Evolutionary conservation across 2,329 filamentous ascomycete genomes (phyloP), one percentile per base, ranked within the genome.

Genomic region (Colletotrichum chlorophyti): DNA sequence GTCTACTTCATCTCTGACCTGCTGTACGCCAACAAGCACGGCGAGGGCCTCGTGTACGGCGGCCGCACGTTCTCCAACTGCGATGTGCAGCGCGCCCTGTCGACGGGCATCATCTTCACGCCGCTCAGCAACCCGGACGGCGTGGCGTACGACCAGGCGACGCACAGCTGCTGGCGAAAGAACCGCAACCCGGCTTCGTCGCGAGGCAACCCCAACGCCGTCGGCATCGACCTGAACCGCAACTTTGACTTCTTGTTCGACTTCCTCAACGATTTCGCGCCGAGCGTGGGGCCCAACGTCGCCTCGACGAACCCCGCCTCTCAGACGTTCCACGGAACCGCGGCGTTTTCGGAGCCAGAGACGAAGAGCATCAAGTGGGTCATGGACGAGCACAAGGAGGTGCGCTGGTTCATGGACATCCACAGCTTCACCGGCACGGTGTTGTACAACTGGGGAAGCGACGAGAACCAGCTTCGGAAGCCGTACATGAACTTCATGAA

Each of bases 201-300:
- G 0, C 64, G 69, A 1, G 68, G 72, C 4, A 58, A 68, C 35
- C 64, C 65, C 4, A 40, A 60, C 23, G 69, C 70, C 8, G 55
- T 80, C 15, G 81, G 81, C 23, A 72, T 84, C 32, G 82, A 84
- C 63, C 70, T 84, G 51, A 84, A 84, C 70, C 77, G 82, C 48
- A 85, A 84, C 72, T 84, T 84, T 61, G 81, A 84, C 66, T 82
- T 83, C 68, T 66, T 84, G 5, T 86, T 82, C 78, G 78, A 86
- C 69, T 82, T 79, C 65, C 69, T 66, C 29, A 69, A 71, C 49
- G 68, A 74, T 40, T 84, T 82, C 68, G 73, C 72, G 21, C 63
- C 70, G 1, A 65, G 61, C 4, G 79, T 79, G 29, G 68, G 73
- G 26, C 65, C 71, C 7, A 68, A 68, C 32, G 72, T 75, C 4